Base-by-base conservation (phyloP, 176 grass and related monocot species). In the Guadua angustifolia region DNA sequence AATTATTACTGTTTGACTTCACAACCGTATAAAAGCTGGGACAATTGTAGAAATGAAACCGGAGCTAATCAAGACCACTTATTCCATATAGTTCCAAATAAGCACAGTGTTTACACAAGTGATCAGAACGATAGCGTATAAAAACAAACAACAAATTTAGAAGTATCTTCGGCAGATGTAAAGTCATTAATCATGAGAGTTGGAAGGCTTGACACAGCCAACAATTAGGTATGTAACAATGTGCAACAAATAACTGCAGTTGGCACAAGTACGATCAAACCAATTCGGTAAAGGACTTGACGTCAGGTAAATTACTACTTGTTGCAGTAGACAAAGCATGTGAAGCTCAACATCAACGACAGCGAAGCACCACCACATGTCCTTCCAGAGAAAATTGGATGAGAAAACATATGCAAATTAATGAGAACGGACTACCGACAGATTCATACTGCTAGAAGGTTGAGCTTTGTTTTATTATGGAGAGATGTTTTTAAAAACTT, bases 41-140 rank as follows among this genome's bases (percentile, higher is more conserved):
- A 83, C 21, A 63, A 73, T 52, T 69, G 19, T 57, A 38, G 45
- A 74, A 59, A 47, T 60, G 26, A 49, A 83, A 83, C 56, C 61
- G 9, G 50, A 69, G 65, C n/a, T 53, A 75, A 62, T 55, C 22
- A 64, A 76, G 9, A 52, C 15, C 66, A 74, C 21, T 58, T 83
- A 18, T 32, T n/a, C 3, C 43, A 64, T 42, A 56, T 42, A 76
- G 22, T 84, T 76, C 46, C 13, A 72, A 4, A 18, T 38, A 71
- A 60, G 21, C 7, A 44, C 4, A 47, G 36, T 15, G 22, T 45
- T 77, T 58, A n/a, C 2, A 24, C 24, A 56, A 53, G 14, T 42
- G 15, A 55, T 32, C 47, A 76, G 35, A 75, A 66, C 19, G 9
- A 6, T 38, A 7, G 21, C 14, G 26, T 51, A 74, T 36, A 52